Conservation (phyloP, 768 basidiomycete species). For the Phanerochaete carnosa region DNA sequence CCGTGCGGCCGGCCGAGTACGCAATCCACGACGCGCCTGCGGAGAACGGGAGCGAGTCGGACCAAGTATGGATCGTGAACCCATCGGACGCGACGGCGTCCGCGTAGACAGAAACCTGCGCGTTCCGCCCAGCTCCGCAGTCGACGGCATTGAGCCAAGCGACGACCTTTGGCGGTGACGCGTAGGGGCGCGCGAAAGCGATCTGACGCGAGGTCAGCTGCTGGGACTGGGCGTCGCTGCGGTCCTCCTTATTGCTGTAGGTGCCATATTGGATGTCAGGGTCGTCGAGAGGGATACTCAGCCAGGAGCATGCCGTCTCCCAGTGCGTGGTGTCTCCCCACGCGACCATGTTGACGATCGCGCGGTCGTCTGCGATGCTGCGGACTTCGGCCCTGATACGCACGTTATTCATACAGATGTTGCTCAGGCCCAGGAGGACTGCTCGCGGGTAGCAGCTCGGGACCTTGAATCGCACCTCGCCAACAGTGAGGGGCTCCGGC, state of each 20-base stretch:
- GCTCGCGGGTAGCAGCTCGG: neutral
- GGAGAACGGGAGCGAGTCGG: neutral
- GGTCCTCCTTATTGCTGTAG: neutral
- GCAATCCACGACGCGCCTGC: conserved; percentile 5
- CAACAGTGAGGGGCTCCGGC: neutral
- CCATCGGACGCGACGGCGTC: neutral
- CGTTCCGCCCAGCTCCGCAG: neutral
- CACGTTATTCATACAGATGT: neutral
- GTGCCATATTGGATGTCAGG: neutral
- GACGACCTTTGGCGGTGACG: neutral
- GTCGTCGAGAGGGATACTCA: neutral
- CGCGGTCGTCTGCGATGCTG: neutral
- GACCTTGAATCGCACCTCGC: neutral
- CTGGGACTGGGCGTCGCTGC: neutral
- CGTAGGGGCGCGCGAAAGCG: neutral
- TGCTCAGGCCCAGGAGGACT: neutral
- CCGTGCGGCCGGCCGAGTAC: neutral
- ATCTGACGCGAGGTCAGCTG: neutral
- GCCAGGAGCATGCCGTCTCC: neutral
- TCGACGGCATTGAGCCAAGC: neutral
- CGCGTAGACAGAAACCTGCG: neutral
- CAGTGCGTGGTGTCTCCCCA: neutral
- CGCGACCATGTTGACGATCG: neutral
- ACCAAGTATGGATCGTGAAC: conserved; percentile 5
- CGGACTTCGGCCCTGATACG: neutral